Conservation (phyloP, 2,329 filamentous ascomycete genomes). For the Dendrostoma leiphaemia region DNA sequence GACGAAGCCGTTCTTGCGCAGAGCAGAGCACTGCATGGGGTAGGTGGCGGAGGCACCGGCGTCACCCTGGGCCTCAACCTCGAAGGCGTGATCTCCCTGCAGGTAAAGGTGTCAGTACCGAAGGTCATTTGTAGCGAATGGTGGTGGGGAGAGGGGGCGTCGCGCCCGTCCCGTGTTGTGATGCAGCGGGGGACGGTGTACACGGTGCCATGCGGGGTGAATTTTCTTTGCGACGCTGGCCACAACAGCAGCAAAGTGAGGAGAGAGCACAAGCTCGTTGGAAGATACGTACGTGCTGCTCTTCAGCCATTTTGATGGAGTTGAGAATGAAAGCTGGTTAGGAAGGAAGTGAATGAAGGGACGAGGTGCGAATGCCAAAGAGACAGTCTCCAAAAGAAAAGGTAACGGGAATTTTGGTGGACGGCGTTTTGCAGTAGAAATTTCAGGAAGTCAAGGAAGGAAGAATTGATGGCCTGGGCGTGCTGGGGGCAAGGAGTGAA, state of each 20-base stretch:
- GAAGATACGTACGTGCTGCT: conserved; percentile 44
- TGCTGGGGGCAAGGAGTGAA: too few species aligned
- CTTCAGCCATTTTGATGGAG: conserved; percentile 58
- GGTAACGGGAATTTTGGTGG: conserved; percentile 1
- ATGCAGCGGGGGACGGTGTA: conserved; percentile 19
- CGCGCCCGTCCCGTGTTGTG: conserved; percentile 22
- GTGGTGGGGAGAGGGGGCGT: not conserved
- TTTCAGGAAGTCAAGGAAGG: too few species aligned
- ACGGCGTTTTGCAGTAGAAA: conserved; percentile 7
- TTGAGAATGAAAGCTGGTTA: conserved; percentile 26
- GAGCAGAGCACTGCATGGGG: conserved; percentile 99
- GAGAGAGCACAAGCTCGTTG: conserved; percentile 12
- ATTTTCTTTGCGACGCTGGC: conserved; percentile 30
- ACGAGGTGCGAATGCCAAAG: conserved; percentile 13
- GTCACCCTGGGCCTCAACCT: conserved; percentile 67
- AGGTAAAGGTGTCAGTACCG: conserved; percentile 8
- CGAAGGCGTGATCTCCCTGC: conserved; percentile 74
- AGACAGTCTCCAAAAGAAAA: conserved; percentile 13
- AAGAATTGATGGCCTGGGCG: too few species aligned
- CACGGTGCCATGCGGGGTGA: conserved; percentile 45
- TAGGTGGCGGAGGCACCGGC: conserved; percentile 92
- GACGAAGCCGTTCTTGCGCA: conserved; percentile 99
- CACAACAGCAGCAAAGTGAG: conserved; percentile 22
- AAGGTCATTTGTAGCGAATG: conserved; percentile 8
- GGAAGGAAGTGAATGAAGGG: conserved; percentile 8